Evolutionary conservation across 257 asterid genomes (phyloP).

Genomic region (Gynochthodes officinalis): DNA sequence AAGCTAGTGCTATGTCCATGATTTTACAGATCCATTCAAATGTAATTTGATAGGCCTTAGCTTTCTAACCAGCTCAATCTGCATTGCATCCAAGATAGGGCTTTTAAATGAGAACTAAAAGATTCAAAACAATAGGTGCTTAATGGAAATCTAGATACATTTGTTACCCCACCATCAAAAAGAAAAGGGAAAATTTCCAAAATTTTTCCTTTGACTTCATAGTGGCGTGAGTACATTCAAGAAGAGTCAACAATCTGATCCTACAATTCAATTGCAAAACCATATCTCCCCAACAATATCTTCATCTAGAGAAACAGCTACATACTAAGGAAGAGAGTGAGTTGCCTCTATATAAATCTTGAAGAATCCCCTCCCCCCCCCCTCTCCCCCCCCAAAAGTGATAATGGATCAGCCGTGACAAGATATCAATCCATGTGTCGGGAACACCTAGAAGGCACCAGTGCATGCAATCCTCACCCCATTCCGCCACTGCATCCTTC

Average conservation of each 20-base stretch:
- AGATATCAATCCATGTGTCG: constrained; percentile 90
- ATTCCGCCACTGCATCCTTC: constrained; percentile 72
- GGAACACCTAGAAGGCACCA: constrained; percentile 96
- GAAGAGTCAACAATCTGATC: not conserved
- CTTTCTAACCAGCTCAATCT: too few relatives aligned
- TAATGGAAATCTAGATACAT: too few relatives aligned
- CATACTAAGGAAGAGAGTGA: not conserved
- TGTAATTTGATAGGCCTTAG: too few relatives aligned
- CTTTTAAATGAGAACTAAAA: too few relatives aligned
- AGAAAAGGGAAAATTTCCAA: not conserved
- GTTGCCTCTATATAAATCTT: not conserved
- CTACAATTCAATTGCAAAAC: not conserved
- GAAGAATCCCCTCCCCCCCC: constrained; percentile 26
- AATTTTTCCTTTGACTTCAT: not conserved
- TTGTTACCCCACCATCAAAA: not conserved
- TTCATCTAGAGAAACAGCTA: not conserved
- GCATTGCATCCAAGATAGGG: too few relatives aligned
- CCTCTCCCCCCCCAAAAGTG: too few relatives aligned
- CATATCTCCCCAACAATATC: not conserved
- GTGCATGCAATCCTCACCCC: constrained; percentile 98
- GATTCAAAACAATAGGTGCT: too few relatives aligned
- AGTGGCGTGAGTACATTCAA: not conserved
- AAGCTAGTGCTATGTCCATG: not conserved
- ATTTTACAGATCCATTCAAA: not conserved
- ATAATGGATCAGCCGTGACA: constrained; percentile 51